These are phyloP conservation scores for Xylaria polymorpha DNA, from an alignment of 2,329 filamentous ascomycete genomes.

Conservation along the genomic window DNA sequence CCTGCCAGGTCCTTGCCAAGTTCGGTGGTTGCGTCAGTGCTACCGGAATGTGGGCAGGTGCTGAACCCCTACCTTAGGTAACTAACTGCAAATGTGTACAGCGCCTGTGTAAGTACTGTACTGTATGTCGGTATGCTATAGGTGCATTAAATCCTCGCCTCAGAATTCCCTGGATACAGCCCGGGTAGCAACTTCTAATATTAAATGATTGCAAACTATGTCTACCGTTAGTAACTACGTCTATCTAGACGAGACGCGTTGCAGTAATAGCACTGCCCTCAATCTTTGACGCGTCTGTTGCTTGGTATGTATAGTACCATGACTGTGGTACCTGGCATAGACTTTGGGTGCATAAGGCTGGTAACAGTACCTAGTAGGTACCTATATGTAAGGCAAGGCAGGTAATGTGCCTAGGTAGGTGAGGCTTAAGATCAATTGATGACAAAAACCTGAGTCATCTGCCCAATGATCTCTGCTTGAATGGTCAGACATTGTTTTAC, in stretches of 20 bases:
- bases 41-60: constrained; percentile 24
- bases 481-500: constrained; percentile 1
- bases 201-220: neutral
- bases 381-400: no score
- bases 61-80: neutral
- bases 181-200: neutral
- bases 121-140: neutral
- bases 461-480: neutral
- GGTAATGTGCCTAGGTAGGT: neutral
- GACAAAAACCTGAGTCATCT: neutral
- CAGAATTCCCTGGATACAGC: neutral
- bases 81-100: no score
- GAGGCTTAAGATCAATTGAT: neutral
- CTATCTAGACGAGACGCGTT: neutral
- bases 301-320: neutral
- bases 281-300: neutral
- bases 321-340: neutral
- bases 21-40: constrained; percentile 26
- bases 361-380: no score
- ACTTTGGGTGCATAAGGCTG: neutral
- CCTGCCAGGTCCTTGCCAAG: constrained; percentile 20
- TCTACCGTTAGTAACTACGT: neutral
- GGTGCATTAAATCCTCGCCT: neutral
- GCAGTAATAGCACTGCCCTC: neutral
- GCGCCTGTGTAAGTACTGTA: neutral